phyloP scores from a whole-genome alignment of 768 basidiomycete genomes.

The Suillus americanus region DNA sequence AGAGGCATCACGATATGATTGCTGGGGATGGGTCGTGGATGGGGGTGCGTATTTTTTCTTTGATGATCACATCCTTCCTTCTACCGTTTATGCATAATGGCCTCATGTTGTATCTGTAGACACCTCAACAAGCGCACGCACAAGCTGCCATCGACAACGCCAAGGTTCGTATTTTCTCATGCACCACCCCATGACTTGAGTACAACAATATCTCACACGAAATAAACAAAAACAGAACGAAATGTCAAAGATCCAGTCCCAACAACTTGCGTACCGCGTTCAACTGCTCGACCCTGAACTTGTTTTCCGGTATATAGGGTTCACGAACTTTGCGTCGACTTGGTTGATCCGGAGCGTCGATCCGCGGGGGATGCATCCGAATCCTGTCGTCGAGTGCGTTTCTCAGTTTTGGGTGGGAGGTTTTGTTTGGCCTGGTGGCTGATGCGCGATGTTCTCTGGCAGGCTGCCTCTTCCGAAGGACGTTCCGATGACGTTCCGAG shows the following conservation, averaged over 20 bases:
- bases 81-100: not conserved
- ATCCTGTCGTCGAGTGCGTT: slow-evolving; percentile 62
- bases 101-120: slow-evolving; percentile 36
- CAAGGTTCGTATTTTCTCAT: slow-evolving; percentile 49
- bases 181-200: not conserved
- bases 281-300: slow-evolving; percentile 88
- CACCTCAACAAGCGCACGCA: slow-evolving; percentile 71
- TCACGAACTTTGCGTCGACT: slow-evolving; percentile 87
- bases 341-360: slow-evolving; percentile 94
- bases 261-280: slow-evolving; percentile 78
- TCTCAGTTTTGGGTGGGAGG: not conserved
- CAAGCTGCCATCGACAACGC: slow-evolving; percentile 75
- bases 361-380: slow-evolving; percentile 75
- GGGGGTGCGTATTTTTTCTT: slow-evolving; percentile 51
- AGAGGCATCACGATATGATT: slow-evolving; percentile 72
- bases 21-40: slow-evolving; percentile 81
- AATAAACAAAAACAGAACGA: slow-evolving; percentile 56
- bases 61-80: not conserved
- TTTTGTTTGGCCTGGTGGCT: slow-evolving; percentile 9
- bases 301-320: slow-evolving; percentile 73
- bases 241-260: slow-evolving; percentile 65
- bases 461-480: slow-evolving; percentile 86
- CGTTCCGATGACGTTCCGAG: slow-evolving; percentile 80
- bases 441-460: not conserved
- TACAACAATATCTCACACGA: slow-evolving; percentile 1